Percentiles rank a stretch among this genome's conserved stretches.
Conservation (phyloP, 345 rosid genomes). For the Xanthoceras sorbifolium region DNA sequence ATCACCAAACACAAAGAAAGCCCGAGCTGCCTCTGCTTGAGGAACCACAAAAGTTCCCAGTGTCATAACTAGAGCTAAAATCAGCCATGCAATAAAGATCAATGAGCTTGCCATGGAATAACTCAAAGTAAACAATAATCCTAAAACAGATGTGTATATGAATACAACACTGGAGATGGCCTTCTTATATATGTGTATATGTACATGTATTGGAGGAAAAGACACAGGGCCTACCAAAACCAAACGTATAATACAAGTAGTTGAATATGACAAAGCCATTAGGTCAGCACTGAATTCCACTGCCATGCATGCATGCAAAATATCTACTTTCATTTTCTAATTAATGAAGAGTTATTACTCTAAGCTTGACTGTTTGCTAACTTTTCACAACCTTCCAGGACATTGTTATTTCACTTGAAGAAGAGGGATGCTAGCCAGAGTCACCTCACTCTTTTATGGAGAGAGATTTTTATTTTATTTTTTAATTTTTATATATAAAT, state of each 20-base stretch:
- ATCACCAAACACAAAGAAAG: constrained; percentile 71
- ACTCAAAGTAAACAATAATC: neutral
- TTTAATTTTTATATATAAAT: no score
- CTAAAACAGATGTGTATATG: neutral
- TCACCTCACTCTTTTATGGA: no score
- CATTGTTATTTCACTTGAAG: neutral
- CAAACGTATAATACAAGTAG: neutral
- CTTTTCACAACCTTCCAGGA: neutral
- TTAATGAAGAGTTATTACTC: neutral
- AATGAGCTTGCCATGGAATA: constrained; percentile 25
- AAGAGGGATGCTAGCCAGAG: no score
- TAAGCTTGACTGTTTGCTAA: neutral
- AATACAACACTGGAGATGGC: neutral
- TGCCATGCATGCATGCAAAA: constrained; percentile 2
- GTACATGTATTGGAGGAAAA: neutral
- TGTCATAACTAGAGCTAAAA: constrained; percentile 14
- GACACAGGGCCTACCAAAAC: constrained; percentile 22
- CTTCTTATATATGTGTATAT: constrained; percentile 18
- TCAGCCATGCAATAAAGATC: neutral
- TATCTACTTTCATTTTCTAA: constrained; percentile 13
- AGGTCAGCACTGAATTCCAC: neutral
- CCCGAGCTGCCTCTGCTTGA: constrained; percentile 44
- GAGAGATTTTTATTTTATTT: no score
- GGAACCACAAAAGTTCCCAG: constrained; percentile 20
- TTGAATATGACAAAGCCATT: constrained; percentile 9